phyloP scores from a whole-genome alignment of 208 protist species.

The Endotrypanum monterogeii region DNA sequence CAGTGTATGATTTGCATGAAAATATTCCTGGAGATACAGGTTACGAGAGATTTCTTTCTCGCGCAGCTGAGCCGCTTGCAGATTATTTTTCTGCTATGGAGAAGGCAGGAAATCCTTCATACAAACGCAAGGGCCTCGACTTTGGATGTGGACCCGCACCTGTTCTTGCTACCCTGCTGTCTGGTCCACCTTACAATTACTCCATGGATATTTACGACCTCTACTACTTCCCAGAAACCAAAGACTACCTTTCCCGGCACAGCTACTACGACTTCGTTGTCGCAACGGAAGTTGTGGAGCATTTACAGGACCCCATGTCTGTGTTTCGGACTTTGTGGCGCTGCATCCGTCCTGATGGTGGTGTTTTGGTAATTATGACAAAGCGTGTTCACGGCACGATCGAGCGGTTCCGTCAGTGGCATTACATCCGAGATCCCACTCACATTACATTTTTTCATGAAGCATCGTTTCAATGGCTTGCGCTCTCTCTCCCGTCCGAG shows the following conservation, averaged over 20 bases:
- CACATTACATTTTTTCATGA: constrained; percentile 55
- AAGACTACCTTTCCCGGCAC: neutral
- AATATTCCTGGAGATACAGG: constrained; percentile 36
- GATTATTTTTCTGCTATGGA: constrained; percentile 13
- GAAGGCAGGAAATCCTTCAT: neutral
- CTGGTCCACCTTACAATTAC: constrained; percentile 15
- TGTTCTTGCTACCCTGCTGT: constrained; percentile 35
- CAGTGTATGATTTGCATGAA: constrained; percentile 55
- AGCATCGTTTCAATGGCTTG: constrained; percentile 40
- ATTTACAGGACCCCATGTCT: constrained; percentile 38
- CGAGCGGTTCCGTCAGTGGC: constrained; percentile 54
- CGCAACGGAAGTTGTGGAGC: constrained; percentile 55
- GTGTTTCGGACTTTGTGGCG: constrained; percentile 30
- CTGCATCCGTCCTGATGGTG: constrained; percentile 21
- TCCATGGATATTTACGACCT: constrained; percentile 44
- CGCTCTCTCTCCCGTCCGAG: neutral
- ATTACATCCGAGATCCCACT: constrained; percentile 61
- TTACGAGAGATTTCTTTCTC: constrained; percentile 45
- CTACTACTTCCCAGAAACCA: constrained; percentile 42
- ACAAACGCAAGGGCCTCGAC: constrained; percentile 34
- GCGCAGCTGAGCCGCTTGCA: constrained; percentile 33
- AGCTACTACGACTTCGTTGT: constrained; percentile 52
- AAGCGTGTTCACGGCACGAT: constrained; percentile 42
- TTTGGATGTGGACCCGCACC: constrained; percentile 57
- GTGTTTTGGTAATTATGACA: constrained; percentile 57